phyloP scores from a whole-genome alignment of 192 early-diverging fungal species.

The Backusella australiensis region DNA sequence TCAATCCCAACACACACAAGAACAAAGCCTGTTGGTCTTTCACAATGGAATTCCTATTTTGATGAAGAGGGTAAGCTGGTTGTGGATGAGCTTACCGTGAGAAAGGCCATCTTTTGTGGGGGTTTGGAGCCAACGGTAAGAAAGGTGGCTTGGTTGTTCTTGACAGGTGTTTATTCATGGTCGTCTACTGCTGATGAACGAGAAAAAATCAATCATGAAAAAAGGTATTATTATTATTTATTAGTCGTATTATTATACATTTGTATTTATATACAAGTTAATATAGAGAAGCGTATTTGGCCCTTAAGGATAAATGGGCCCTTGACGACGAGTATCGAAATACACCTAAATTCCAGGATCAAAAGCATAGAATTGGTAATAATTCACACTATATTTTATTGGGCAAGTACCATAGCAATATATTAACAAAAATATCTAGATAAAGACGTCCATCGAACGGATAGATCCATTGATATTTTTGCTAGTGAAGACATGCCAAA shows the following conservation, averaged over 20 bases:
- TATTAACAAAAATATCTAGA: slow-evolving; percentile 40
- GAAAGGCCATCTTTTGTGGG: slow-evolving; percentile 64
- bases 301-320: slow-evolving; percentile 65
- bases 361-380: slow-evolving; percentile 62
- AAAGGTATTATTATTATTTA: slow-evolving; percentile 29
- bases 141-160: slow-evolving; percentile 86
- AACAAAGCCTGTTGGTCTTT: slow-evolving; percentile 52
- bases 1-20: slow-evolving; percentile 47
- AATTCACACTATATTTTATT: neutral
- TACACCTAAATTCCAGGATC: slow-evolving; percentile 63
- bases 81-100: slow-evolving; percentile 49
- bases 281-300: slow-evolving; percentile 59
- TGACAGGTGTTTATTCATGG: slow-evolving; percentile 86
- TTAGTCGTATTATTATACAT: neutral
- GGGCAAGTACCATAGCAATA: too few relatives aligned
- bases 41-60: slow-evolving; percentile 74
- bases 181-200: slow-evolving; percentile 73
- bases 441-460: slow-evolving; percentile 97
- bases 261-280: neutral
- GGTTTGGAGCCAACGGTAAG: slow-evolving; percentile 81
- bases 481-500: slow-evolving; percentile 61
- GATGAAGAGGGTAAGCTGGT: slow-evolving; percentile 50
- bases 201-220: slow-evolving; percentile 43
- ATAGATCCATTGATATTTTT: slow-evolving; percentile 84
- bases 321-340: slow-evolving; percentile 54